A percentile compares a stretch with the other conserved stretches of the same genome.
Evolutionary conservation across 371 early-diverging fungal species (phyloP).

Genomic region (Apophysomyces variabilis): DNA sequence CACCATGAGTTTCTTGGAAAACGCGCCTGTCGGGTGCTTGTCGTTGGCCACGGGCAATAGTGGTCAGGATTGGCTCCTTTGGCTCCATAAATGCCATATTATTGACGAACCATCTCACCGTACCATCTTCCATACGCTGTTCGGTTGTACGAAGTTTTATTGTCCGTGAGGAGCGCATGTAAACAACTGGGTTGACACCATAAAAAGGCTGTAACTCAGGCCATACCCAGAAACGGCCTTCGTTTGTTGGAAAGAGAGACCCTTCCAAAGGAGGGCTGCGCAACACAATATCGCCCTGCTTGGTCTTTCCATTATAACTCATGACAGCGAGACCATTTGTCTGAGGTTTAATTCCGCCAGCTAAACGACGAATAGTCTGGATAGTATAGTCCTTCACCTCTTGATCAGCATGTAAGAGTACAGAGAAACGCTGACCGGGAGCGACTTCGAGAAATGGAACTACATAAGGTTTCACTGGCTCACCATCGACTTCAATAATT

Average conservation of each 20-base stretch:
- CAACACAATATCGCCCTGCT: background rate
- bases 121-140: slow-evolving; percentile 18
- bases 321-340: slow-evolving; percentile 44
- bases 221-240: slow-evolving; percentile 37
- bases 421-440: slow-evolving; percentile 52
- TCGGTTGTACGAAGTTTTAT: slow-evolving; percentile 36
- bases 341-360: slow-evolving; percentile 26
- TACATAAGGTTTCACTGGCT: slow-evolving; percentile 34
- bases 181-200: slow-evolving; percentile 39
- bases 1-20: slow-evolving; percentile 13
- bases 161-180: slow-evolving; percentile 20
- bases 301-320: slow-evolving; percentile 24
- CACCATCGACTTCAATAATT: slow-evolving; percentile 55
- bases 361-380: slow-evolving; percentile 33
- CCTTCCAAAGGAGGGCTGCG: background rate
- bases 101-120: slow-evolving; percentile 37
- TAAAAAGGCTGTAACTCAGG: slow-evolving; percentile 32
- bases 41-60: slow-evolving; percentile 19
- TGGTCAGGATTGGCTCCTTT: slow-evolving; percentile 19
- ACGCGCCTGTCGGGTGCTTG: background rate
- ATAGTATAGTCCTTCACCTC: slow-evolving; percentile 34
- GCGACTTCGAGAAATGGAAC: slow-evolving; percentile 39
- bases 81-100: slow-evolving; percentile 32
- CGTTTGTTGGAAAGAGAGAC: background rate
- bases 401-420: slow-evolving; percentile 35